Base-by-base conservation (phyloP, 108 stramenopile genomes). In the Heterococcus sp. region DNA sequence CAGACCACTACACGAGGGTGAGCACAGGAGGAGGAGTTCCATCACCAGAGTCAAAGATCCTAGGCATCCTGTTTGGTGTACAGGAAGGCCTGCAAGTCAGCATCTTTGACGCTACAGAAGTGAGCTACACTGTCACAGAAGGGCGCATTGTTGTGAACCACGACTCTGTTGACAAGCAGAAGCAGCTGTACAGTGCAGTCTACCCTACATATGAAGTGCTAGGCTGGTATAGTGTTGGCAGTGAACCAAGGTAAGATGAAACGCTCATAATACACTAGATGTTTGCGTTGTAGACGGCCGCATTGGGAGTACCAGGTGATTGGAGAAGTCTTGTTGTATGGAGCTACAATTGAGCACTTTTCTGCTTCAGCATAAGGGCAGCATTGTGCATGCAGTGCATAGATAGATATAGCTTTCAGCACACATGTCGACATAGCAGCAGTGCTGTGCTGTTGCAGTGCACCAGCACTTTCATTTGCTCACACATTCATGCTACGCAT, bases 1-100 rank as follows among this genome's bases (percentile, higher is more conserved):
- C 79, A 35, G 79, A 81, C 73, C 79, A 81, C 79, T 71, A 81
- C 72, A 81, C 79, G 5, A 65, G 79, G 66, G 79, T 81, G 11
- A 72, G 71, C 14, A 73, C 72, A 35, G 79, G 79, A 70, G 79
- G 79, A 3, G 79, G 79, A n/a, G 72, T 72, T 33, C 79, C 72
- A 32, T 66, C 64, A 38, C 71, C 69, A 0, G 79, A 72, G 4
- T 71, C 64, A 33, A 40, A 72, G n/a, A 71, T 81, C 39, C 64
- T 81, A 33, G 79, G 79, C 64, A 38, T 81, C 1, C 64, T 81
- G 66, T 81, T 81, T 28, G 79, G 79, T 21, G 40, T 38, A 35
- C 79, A 70, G 65, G 66, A 70, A n/a, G 79, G 79, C 64, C 69
- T 58, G 3, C 72, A 81, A 63, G 69, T 81, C 0, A 70, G 79